Base-by-base conservation (phyloP, 371 early-diverging fungal species). In the Haplosporangium sp. region DNA sequence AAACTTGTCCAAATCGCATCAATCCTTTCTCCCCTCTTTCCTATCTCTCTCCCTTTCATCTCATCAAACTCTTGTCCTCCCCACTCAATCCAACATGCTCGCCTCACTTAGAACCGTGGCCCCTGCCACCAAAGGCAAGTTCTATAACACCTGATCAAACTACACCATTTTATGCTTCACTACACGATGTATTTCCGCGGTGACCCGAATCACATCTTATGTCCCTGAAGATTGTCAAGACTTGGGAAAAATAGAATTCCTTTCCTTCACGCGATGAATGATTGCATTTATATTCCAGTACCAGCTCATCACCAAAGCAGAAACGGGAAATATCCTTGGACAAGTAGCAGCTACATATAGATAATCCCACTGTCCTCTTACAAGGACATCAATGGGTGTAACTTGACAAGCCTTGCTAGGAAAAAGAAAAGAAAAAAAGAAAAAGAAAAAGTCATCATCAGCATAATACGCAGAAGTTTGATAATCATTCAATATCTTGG, bases 121-220 rank as follows among this genome's bases (percentile, higher is more conserved):
- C 47, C 59, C 73, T 40, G 78, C 73, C 73, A 63, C 70, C 57
- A 77, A 73, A 77, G 78, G 78, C 78, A 77, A 77, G 78, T 77
- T 35, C n/a, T 19, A 27, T 55, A n/a, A 17, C 60, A 19, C 35
- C 38, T 35, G 57, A 39, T 19, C 42, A 17, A 37, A 9, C n/a
- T n/a, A 17, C 10, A n/a, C n/a, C 42, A n/a, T 40, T 59, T 59
- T 17, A 39, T 59, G 17, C 42, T 9, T 15, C 42, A 17, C 42
- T 37, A 10, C 42, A 37, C 19, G 40, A 37, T 59, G 38, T 15
- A 34, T 8, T 55, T 34, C 55, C 34, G 55, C 50, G n/a, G 27
- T 47, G 40, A 61, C 40, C 40, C 47, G 42, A 62, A 62, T 44
- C 34, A 20, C 34, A 34, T 40, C 40, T 39, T 59, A 17, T 34